Conservation (phyloP, 371 early-diverging fungal species). For the Thermomucor indicae-seudaticae region DNA sequence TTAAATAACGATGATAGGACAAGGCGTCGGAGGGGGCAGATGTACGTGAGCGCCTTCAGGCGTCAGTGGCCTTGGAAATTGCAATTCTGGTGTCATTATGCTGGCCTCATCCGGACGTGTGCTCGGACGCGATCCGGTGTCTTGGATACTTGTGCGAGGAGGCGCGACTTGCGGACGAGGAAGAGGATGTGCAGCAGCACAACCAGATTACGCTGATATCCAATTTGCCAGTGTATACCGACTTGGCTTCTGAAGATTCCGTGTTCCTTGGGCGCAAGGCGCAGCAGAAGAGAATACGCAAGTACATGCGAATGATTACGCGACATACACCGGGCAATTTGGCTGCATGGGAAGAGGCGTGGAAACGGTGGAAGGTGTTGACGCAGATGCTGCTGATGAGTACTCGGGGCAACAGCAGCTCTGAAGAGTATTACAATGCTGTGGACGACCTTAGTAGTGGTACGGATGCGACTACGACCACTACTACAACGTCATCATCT, state of each 20-base stretch:
- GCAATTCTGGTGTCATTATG: constrained; percentile 71
- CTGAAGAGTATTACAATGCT: too few relatives aligned
- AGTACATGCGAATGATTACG: constrained; percentile 61
- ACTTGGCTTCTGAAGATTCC: constrained; percentile 52
- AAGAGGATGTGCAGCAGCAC: constrained; percentile 45
- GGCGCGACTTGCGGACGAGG: constrained; percentile 51
- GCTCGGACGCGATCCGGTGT: constrained; percentile 54
- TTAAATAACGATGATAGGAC: constrained; percentile 13
- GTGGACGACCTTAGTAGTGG: constrained; percentile 13
- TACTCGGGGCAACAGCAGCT: too few relatives aligned
- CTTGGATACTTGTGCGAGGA: constrained; percentile 60
- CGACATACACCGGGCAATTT: constrained; percentile 72
- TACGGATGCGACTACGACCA: too few relatives aligned
- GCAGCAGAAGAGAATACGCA: constrained; percentile 75
- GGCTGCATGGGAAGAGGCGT: constrained; percentile 85
- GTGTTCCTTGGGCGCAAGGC: constrained; percentile 66
- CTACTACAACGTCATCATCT: not conserved
- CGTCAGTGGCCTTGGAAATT: constrained; percentile 72
- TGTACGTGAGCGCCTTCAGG: constrained; percentile 62
- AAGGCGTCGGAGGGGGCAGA: constrained; percentile 48
- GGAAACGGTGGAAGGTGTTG: constrained; percentile 67
- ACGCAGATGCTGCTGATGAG: constrained; percentile 46
- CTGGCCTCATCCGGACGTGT: constrained; percentile 68
- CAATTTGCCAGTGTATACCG: constrained; percentile 66
- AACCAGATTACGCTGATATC: constrained; percentile 57